Evolutionary conservation across 140 eudicot species (phyloP).

Genomic region (Cichorium intybus): DNA sequence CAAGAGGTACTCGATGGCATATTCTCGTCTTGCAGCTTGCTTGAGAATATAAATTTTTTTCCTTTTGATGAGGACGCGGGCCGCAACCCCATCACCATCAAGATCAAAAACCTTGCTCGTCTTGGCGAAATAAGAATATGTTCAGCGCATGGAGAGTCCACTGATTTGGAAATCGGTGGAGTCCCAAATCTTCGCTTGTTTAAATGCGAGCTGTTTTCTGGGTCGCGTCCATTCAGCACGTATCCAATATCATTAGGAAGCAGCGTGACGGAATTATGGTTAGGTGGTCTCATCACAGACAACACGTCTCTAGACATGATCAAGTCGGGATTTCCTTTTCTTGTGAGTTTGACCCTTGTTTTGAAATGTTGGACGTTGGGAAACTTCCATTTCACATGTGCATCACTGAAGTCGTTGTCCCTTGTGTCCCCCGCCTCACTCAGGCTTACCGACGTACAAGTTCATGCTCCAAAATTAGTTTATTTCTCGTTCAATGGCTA

Average conservation of each 20-base stretch:
- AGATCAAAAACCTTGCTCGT: constrained; percentile 7
- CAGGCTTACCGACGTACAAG: neutral
- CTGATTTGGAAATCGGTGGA: neutral
- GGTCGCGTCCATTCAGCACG: neutral
- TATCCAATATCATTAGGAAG: neutral
- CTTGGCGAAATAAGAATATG: neutral
- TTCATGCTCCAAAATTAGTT: neutral
- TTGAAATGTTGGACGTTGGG: neutral
- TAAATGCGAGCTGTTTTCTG: neutral
- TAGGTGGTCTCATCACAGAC: neutral
- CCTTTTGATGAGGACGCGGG: neutral
- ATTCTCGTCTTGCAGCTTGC: neutral
- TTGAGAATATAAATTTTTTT: neutral
- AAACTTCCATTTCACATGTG: neutral
- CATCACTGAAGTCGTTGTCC: neutral
- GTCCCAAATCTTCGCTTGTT: constrained; percentile 7
- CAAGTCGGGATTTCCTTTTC: neutral
- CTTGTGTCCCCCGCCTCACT: neutral
- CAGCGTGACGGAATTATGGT: neutral
- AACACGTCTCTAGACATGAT: neutral
- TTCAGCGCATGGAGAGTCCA: neutral
- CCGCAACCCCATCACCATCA: neutral
- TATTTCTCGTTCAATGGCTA: neutral
- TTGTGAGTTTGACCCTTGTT: neutral
- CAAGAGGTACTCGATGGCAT: neutral